Evolutionary conservation across 371 early-diverging fungal genomes (phyloP), one percentile per base, ranked within the genome.

Genomic region (Zopfochytrium polystomum): DNA sequence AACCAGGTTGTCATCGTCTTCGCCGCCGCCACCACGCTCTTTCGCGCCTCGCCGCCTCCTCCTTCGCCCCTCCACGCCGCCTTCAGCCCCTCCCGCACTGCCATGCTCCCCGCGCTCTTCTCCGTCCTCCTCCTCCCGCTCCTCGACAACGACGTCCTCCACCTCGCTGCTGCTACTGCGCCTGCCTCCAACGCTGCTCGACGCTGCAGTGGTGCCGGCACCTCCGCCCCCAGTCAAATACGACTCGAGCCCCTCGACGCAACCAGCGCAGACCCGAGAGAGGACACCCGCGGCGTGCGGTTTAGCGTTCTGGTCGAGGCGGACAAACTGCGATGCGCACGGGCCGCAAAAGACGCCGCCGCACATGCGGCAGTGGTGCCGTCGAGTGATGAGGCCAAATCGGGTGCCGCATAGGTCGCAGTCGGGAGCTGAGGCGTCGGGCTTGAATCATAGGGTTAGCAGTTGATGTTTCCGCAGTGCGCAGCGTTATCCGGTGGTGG

Each of bases 281-380:
- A 23, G 22, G 25, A 47, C 47, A 7, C 47, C 47, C 6, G 9
- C 47, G 6, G 9, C n/a, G 25, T 23, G 9, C 18, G 47, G 47
- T 7, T 23, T 9, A 7, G 47, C 47, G 25, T 23, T 23, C 7
- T 23, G 47, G 25, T 23, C 47, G 7, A 47, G 47, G 47, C 18
- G 9, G 11, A 23, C 23, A 7, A 47, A 47, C 11, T 47, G 47
- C 13, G 9, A 47, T 7, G n/a, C 25, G 47, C 47, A 47, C 6
- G 23, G 47, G 11, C 47, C 47, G 25, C 47, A 47, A 22, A 47
- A 47, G 18, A 47, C n/a, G 47, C 47, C 47, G 23, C 47, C 47
- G 47, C 47, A 47, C n/a, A 47, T 23, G 7, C 47, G 47, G 47
- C 47, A 47, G 47, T 47, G 47, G 47, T 47, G 47, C 13, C 47